Evolutionary conservation across 176 grass and related monocot species (phyloP), one percentile per base, ranked within the genome.

Genomic region (Puccinellia tenuiflora): DNA sequence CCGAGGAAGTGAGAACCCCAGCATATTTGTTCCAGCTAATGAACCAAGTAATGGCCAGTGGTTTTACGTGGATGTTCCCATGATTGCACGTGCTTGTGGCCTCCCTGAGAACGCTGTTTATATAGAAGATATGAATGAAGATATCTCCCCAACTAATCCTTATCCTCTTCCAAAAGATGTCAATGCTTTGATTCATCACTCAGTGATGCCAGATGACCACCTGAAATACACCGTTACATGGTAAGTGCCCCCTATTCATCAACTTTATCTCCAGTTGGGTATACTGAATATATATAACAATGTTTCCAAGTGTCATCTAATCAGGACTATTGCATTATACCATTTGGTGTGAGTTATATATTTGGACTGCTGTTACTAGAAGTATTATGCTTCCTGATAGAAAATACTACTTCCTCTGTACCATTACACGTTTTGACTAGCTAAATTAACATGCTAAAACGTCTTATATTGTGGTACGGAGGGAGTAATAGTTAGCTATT

Each of bases 81-180:
- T 91, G 91, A 93, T 94, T 87, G 91, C 93, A 54, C 77, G 56
- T 85, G 83, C 85, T 13, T 99, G 91, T 76, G 87, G 84, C 40
- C 87, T 96, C 73, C 85, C 96, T 83, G 89, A 92, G 71, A 92
- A 90, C 81, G 87, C 85, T 63, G 38, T 89, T 42, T 99, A 99
- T 78, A 75, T 96, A 76, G 93, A 99, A 80, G 91, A 95, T 70
- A 89, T 94, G 85, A 93, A 87, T 30, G 93, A 93, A 85, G 89
- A 93, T 70, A 31, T 74, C 54, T 85, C 84, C 83, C 83, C 87
- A 69, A 92, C 69, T 75, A 99, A 90, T 88, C 93, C 83, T 62
- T 98, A 98, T 87, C 96, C 96, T 84, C 31, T 98, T 88, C 96
- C 93, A 76, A 98, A 98, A 85, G 93, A 99, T 93, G 87, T 81